Conservation (phyloP, 331 rosid genomes). For the Stylosanthes scabra region DNA sequence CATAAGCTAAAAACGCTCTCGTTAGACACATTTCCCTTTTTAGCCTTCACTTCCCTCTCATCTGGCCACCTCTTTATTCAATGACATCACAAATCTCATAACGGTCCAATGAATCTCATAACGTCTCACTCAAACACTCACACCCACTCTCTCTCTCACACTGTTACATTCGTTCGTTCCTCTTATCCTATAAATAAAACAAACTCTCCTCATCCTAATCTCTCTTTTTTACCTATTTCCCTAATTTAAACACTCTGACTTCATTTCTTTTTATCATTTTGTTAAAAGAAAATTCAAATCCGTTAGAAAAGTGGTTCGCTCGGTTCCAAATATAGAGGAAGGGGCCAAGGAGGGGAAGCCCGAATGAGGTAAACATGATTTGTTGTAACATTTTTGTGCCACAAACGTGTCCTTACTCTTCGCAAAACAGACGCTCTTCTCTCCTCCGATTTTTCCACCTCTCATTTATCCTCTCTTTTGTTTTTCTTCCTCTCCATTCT, state of each 20-base stretch:
- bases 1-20: conserved; percentile 38
- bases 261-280: background rate
- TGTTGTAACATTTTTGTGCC: conserved; percentile 29
- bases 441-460: conserved; percentile 37
- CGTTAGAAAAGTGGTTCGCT: background rate
- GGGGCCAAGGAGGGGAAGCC: conserved; percentile 2
- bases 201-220: conserved; percentile 1
- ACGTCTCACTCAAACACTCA: conserved; percentile 29
- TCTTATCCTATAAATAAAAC: background rate
- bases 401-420: conserved; percentile 39
- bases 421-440: conserved; percentile 27
- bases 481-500: background rate
- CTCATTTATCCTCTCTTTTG: conserved; percentile 30
- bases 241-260: background rate
- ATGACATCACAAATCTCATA: conserved; percentile 41
- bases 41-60: conserved; percentile 6
- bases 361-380: conserved; percentile 31
- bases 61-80: background rate
- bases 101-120: conserved; percentile 39
- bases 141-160: background rate
- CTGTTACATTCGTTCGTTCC: background rate
- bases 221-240: conserved; percentile 22
- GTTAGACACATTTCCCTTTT: conserved; percentile 1
- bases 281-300: background rate
- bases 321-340: conserved; percentile 37